A percentile compares a stretch with the other conserved stretches of the same genome.
These are phyloP conservation scores for Scalesia atractyloides DNA, from an alignment of 129 eudicot species.

Conservation along the genomic window DNA sequence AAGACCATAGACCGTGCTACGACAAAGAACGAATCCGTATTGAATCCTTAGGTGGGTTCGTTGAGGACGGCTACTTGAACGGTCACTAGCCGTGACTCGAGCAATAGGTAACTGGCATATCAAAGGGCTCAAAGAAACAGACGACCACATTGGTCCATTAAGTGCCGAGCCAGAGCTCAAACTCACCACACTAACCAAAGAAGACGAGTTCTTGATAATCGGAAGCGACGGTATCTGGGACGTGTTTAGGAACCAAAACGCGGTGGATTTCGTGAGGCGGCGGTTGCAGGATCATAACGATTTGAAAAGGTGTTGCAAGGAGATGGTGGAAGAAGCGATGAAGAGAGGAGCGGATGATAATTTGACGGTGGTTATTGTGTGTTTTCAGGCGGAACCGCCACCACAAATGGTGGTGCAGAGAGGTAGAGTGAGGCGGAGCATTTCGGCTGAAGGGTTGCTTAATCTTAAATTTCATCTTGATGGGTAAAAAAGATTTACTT, in stretches of 20 bases:
- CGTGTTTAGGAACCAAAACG: slow-evolving; percentile 84
- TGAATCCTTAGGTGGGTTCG: slow-evolving; percentile 77
- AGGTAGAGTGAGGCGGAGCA: slow-evolving; percentile 67
- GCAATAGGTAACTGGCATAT: slow-evolving; percentile 94
- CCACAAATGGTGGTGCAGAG: slow-evolving; percentile 57
- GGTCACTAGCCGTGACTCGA: slow-evolving; percentile 85
- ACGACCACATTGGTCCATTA: slow-evolving; percentile 51
- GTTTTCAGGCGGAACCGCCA: slow-evolving; percentile 83
- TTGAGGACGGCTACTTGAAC: slow-evolving; percentile 79
- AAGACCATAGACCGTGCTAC: slow-evolving; percentile 82
- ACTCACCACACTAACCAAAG: slow-evolving; percentile 65
- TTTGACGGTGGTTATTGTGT: slow-evolving; percentile 80
- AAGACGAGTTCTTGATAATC: slow-evolving; percentile 87
- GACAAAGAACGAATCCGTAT: slow-evolving; percentile 55
- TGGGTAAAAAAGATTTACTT: slow-evolving; percentile 34
- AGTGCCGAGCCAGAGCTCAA: slow-evolving; percentile 95
- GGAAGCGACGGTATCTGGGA: slow-evolving; percentile 98
- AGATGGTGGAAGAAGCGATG: slow-evolving; percentile 82
- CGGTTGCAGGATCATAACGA: slow-evolving; percentile 78
- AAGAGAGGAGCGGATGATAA: slow-evolving; percentile 79
- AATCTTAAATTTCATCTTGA: slow-evolving; percentile 71
- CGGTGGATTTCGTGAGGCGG: slow-evolving; percentile 82
- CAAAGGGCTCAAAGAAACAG: slow-evolving; percentile 69
- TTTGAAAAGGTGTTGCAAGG: slow-evolving; percentile 68
- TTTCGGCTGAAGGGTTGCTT: slow-evolving; percentile 89